Base-by-base conservation (phyloP, 164 flowering plant species). In the Magnolia changhungtana region DNA sequence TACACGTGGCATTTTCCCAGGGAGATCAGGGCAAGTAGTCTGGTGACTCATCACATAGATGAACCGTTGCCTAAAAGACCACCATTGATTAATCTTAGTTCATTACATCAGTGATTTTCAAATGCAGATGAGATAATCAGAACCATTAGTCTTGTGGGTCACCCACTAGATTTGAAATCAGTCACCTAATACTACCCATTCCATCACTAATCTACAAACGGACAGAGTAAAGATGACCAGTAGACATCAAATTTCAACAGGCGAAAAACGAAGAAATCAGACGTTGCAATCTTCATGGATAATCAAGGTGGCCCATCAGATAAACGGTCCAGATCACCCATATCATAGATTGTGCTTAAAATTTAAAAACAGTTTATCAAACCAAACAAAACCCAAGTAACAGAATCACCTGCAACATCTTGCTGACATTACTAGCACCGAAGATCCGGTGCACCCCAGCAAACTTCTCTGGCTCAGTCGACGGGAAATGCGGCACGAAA, bases 341-440 rank as follows among this genome's bases (percentile, higher is more conserved):
- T 16, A 9, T 11, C 61, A 55, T 9, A 11, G 45, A 37, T 11
- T 55, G 61, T 55, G 10, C 13, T 55, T 55, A 55, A 55, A 55
- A 55, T 3, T 3, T 55, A 55, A 55, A 9, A 3, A 55, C 61
- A 55, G 16, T 14, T 55, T 16, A 55, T 3, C 61, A 3, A 37
- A 37, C 7, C 45, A 37, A 37, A 37, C 45, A 37, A 37, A 37
- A 37, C 45, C 61, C 13, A 55, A 16, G 61, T 11, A 55, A 16
- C 61, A 37, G 49, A 29, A 19, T 68, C 29, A 91, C 97, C 92
- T 87, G 96, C 77, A 93, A 77, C 96, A 92, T 90, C 86, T 92
- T 92, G 88, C 95, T 87, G 76, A 92, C 87, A 79, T 91, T 91
- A 84, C 97, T 92, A 50, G 97, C 95, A 70, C 94, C 94, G 69